Conservation (phyloP, 768 basidiomycete species). For the Kwoniella pini region DNA sequence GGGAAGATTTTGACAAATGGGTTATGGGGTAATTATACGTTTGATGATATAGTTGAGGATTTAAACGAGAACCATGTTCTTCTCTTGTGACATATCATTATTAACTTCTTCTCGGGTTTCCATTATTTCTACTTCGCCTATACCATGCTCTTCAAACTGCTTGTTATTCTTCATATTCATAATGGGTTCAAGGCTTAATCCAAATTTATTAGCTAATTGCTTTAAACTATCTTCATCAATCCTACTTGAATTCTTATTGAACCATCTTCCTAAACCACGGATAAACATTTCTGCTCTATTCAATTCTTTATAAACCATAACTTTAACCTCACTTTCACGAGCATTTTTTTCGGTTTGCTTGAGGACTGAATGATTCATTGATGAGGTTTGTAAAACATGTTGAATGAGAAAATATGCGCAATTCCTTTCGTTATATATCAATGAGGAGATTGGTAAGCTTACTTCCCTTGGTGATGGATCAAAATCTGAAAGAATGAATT, state of each 20-base stretch:
- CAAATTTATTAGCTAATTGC: constrained; percentile 25
- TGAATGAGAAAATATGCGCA: constrained; percentile 39
- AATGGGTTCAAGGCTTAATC: constrained; percentile 20
- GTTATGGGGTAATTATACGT: too few species aligned
- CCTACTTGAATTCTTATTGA: constrained; percentile 11
- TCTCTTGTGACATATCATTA: too few species aligned
- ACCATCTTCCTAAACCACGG: constrained; percentile 33
- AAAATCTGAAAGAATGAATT: background rate
- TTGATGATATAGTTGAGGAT: too few species aligned
- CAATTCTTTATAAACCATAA: constrained; percentile 38
- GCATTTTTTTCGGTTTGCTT: background rate
- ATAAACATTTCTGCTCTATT: constrained; percentile 33
- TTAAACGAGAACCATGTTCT: too few species aligned
- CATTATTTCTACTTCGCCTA: too few species aligned
- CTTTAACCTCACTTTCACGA: constrained; percentile 28
- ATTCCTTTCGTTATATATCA: constrained; percentile 30
- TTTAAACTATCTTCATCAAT: constrained; percentile 24
- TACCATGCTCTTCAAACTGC: too few species aligned
- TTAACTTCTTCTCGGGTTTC: too few species aligned
- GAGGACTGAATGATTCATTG: too few species aligned
- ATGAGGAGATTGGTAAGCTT: constrained; percentile 33
- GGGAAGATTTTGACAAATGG: too few species aligned
- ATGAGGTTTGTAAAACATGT: constrained; percentile 26
- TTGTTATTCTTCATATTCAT: too few species aligned
- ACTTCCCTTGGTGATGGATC: constrained; percentile 19